Conservation (phyloP, 306 rosid species). For the Prinsepia uniflora region DNA sequence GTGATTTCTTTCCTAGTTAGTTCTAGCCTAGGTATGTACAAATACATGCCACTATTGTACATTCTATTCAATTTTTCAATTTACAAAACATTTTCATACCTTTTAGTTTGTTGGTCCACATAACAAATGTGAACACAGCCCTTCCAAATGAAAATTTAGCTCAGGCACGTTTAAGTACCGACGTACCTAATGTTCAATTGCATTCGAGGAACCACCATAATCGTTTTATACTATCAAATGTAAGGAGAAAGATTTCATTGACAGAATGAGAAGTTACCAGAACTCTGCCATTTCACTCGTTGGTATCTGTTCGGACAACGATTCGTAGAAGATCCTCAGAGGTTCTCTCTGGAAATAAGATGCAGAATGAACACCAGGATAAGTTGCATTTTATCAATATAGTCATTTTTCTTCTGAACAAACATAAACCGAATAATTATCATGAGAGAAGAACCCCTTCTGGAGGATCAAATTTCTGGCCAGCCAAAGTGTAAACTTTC, state of each 20-base stretch:
- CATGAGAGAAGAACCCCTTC: conserved; percentile 60
- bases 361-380: conserved; percentile 23
- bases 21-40: no score
- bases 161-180: neutral
- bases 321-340: conserved; percentile 75
- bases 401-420: conserved; percentile 13
- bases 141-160: neutral
- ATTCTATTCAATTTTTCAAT: no score
- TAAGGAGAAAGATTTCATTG: conserved; percentile 19
- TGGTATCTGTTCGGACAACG: conserved; percentile 86
- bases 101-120: neutral
- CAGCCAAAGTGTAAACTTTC: conserved; percentile 74
- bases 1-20: no score
- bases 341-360: conserved; percentile 82
- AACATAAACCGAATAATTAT: conserved; percentile 16
- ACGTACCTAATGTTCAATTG: neutral
- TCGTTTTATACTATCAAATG: neutral
- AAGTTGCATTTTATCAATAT: conserved; percentile 11
- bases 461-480: conserved; percentile 92
- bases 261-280: conserved; percentile 46
- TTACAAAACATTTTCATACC: no score
- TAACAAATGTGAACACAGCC: neutral
- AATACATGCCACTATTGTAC: no score
- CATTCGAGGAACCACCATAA: neutral
- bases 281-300: conserved; percentile 90